A percentile compares a stretch with the other conserved stretches of the same genome.
These are phyloP conservation scores for Lactarius tabidus DNA, from an alignment of 768 basidiomycete genomes.

Conservation along the genomic window DNA sequence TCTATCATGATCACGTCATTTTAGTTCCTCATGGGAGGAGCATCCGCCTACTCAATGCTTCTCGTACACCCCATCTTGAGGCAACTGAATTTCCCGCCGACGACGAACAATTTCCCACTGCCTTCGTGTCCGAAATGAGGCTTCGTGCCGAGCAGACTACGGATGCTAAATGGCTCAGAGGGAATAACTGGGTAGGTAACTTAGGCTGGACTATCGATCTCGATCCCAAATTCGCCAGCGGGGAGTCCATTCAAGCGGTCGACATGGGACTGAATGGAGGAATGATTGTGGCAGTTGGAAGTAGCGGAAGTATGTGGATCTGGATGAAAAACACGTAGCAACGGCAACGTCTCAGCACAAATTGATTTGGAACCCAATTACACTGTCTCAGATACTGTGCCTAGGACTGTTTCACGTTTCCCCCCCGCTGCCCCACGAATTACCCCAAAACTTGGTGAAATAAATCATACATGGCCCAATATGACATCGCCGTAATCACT, in stretches of 20 bases:
- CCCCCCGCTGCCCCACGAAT: no score
- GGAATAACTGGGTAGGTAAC: slow-evolving; percentile 2
- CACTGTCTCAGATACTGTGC: not conserved
- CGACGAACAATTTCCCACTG: not conserved
- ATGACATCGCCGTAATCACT: no score
- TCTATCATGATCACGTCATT: slow-evolving; percentile 49
- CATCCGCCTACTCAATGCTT: slow-evolving; percentile 18
- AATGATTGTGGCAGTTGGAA: slow-evolving; percentile 19
- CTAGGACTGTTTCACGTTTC: no score
- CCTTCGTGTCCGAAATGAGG: not conserved
- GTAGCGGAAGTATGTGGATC: slow-evolving; percentile 19
- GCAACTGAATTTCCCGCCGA: slow-evolving; percentile 7
- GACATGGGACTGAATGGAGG: slow-evolving; percentile 20
- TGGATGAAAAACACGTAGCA: slow-evolving; percentile 14
- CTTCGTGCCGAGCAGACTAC: slow-evolving; percentile 6
- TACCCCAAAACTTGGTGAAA: no score
- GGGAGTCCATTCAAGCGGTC: slow-evolving; percentile 12
- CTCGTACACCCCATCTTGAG: slow-evolving; percentile 6
- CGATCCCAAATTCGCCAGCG: not conserved
- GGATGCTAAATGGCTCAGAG: slow-evolving; percentile 4
- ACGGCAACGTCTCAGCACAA: not conserved
- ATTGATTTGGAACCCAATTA: not conserved
- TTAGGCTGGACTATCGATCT: slow-evolving; percentile 16
- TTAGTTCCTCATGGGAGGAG: slow-evolving; percentile 30
- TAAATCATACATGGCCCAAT: no score